Evolutionary conservation across 2,329 filamentous ascomycete genomes (phyloP), one percentile per base, ranked within the genome.

Genomic region (Talaromyces sp.): DNA sequence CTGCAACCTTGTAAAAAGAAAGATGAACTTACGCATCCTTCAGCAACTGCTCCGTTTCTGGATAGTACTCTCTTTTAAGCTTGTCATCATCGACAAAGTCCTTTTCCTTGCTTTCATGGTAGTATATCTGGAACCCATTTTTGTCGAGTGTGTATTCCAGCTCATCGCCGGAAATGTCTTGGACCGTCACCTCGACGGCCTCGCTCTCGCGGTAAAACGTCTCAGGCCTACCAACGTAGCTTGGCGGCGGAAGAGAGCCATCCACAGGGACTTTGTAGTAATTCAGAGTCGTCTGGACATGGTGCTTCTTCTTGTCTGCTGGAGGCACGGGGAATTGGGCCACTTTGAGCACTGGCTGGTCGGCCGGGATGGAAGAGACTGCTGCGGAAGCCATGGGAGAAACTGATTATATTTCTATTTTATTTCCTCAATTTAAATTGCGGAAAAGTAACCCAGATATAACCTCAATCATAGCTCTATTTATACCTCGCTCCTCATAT

Each of bases 21-120:
- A 5, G 24, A n/a, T 7, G 5, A 14, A 63, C 70, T 8, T 64
- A 74, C 72, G 69, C 70, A 58, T 74, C 72, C 60, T 80, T 79
- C 14, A 81, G 62, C 58, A 81, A 73, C 21, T 77, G 72, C 31
- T 81, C 79, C 17, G 79, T 73, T 62, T 81, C 77, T 0, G 78
- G 75, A 57, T 81, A 81, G 61, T 81, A 81, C 3, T 74, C 66
- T 1, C 64, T 61, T 53, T 71, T 69, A 24, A 81, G 75, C n/a
- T 69, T 62, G 10, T 77, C 73, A 3, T 80, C 74, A 24, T 80
- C 74, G 54, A 75, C 66, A 66, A 78, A 80, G 0, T 70, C 66
- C 19, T 71, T 69, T 57, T 75, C 75, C 2, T 62, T 62, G 10
- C 74, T 74, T 21, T 70, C 61, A 57, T 81, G 78, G 26, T 75